These are phyloP conservation scores for Mortierella sp. DNA, from an alignment of 371 early-diverging fungal species.

Conservation along the genomic window DNA sequence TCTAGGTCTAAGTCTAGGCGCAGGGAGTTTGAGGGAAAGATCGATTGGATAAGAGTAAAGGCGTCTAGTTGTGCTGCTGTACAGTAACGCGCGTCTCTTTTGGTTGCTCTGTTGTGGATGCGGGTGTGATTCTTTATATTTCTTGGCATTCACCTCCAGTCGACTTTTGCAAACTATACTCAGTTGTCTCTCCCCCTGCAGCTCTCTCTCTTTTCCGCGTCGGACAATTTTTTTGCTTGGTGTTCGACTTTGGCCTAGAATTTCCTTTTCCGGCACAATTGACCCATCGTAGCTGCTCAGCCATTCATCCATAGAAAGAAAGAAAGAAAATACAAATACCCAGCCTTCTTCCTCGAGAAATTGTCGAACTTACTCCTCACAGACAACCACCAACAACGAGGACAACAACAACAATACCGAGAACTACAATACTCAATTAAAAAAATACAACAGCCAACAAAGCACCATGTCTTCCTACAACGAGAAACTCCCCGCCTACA, in stretches of 20 bases:
- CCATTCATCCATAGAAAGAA: background rate
- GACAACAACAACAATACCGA: background rate
- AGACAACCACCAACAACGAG: background rate
- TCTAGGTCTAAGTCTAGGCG: no score
- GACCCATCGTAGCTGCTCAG: background rate
- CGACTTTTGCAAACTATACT: background rate
- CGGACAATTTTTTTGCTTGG: background rate
- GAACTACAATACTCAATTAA: background rate
- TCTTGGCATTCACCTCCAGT: background rate
- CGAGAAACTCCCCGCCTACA: constrained; percentile 9
- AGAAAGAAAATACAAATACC: background rate
- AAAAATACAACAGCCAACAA: background rate
- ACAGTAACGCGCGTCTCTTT: background rate
- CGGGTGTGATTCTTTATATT: no score
- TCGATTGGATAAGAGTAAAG: no score
- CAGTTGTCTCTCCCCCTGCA: background rate
- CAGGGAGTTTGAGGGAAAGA: no score
- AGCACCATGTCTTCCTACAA: background rate
- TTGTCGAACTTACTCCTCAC: background rate
- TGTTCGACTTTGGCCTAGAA: constrained; percentile 1
- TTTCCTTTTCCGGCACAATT: background rate
- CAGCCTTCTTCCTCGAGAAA: background rate
- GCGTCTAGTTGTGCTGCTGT: background rate
- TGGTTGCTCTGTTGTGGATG: background rate
- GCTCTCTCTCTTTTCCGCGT: background rate